These are phyloP conservation scores for Plasmodium berghei DNA, from an alignment of 169 alveolate genomes.

Conservation along the genomic window DNA sequence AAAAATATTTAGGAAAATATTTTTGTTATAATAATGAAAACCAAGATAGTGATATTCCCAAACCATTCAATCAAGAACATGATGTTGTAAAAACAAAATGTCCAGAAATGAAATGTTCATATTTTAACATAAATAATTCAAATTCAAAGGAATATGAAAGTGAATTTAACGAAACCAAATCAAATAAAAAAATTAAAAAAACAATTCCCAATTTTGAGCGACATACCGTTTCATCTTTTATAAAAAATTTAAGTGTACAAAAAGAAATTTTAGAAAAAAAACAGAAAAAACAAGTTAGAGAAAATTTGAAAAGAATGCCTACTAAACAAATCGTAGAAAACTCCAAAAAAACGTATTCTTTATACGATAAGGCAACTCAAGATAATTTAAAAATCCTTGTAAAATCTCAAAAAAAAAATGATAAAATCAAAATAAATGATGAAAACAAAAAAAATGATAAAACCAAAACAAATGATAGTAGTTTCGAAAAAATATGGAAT, in stretches of 20 bases:
- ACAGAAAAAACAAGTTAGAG: not conserved
- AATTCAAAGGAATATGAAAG: not conserved
- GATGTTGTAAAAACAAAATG: no score
- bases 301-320: not conserved
- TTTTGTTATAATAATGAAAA: no score
- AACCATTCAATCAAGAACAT: no score
- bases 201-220: conserved; percentile 45
- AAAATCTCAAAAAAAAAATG: not conserved
- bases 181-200: not conserved
- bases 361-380: not conserved
- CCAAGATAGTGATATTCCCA: no score
- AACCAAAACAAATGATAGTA: not conserved
- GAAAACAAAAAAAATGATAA: not conserved
- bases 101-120: no score
- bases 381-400: not conserved
- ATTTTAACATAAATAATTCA: not conserved
- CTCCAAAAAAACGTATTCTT: conserved; percentile 10
- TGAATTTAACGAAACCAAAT: not conserved
- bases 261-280: conserved; percentile 19
- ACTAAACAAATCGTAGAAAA: not conserved
- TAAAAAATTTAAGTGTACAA: conserved; percentile 53
- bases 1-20: no score
- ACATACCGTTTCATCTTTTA: conserved; percentile 67
- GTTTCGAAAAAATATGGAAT: conserved; percentile 10
- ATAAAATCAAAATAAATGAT: not conserved